A percentile compares a stretch with the other conserved stretches of the same genome.
These are phyloP conservation scores for Triticum turgidum DNA, from an alignment of 176 grass and related monocot species.

Conservation along the genomic window DNA sequence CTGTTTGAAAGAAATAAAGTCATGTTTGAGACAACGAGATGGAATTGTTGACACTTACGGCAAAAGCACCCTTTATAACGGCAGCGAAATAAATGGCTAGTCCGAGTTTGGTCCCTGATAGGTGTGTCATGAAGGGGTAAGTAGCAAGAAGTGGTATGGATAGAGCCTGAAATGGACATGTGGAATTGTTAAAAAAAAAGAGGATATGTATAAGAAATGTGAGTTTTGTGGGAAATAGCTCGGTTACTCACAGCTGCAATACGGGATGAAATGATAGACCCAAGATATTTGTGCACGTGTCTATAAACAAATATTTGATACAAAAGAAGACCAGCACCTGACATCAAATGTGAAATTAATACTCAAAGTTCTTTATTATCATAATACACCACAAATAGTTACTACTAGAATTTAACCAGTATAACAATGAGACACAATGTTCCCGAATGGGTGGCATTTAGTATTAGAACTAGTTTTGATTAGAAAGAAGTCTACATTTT, in stretches of 20 bases:
- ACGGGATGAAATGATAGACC: conserved; percentile 42
- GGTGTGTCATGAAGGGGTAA: conserved; percentile 65
- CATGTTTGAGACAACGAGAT: neutral
- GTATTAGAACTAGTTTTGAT: neutral
- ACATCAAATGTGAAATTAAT: neutral
- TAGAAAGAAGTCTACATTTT: too few species aligned
- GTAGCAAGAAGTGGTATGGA: conserved; percentile 61
- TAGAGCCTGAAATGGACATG: conserved; percentile 32
- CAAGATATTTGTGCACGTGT: conserved; percentile 34
- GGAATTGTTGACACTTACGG: conserved; percentile 40
- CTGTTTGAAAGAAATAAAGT: too few species aligned
- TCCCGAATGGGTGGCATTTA: neutral
- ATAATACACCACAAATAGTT: too few species aligned
- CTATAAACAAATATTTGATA: conserved; percentile 74
- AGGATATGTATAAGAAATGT: neutral
- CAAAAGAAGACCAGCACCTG: conserved; percentile 66
- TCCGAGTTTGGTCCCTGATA: conserved; percentile 49
- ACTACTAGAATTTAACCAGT: too few species aligned
- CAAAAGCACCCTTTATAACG: conserved; percentile 49
- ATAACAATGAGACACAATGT: neutral
- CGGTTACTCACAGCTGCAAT: conserved; percentile 46
- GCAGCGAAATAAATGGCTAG: conserved; percentile 47
- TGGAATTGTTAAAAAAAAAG: neutral
- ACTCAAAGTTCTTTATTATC: too few species aligned
- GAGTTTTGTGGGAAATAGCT: neutral